A percentile compares a stretch with the other conserved stretches of the same genome.
These are phyloP conservation scores for Leptodermis oblonga DNA, from an alignment of 257 asterid species.

Conservation along the genomic window DNA sequence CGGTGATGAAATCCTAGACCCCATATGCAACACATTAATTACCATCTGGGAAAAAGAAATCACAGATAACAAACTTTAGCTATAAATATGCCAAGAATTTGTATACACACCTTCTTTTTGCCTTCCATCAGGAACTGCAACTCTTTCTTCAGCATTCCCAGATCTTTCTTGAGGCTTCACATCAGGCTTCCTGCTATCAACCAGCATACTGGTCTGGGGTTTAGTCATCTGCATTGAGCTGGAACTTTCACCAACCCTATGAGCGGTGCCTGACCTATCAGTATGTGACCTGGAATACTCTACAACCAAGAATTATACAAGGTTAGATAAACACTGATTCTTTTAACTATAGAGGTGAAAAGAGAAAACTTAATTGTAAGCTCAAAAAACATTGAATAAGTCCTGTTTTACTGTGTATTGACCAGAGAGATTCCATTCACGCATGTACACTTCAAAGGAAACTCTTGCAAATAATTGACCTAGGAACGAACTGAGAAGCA, in stretches of 20 bases:
- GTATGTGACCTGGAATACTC: constrained; percentile 37
- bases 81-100: background rate
- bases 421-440: constrained; percentile 3
- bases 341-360: background rate
- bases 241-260: constrained; percentile 42
- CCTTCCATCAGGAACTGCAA: constrained; percentile 44
- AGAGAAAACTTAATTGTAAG: background rate
- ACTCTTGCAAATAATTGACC: background rate
- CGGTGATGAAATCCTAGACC: background rate
- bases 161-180: constrained; percentile 29
- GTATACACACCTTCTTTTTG: constrained; percentile 59
- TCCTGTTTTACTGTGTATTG: background rate
- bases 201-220: constrained; percentile 31
- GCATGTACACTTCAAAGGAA: background rate
- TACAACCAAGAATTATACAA: constrained; percentile 15
- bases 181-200: constrained; percentile 29
- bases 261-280: constrained; percentile 26
- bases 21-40: background rate
- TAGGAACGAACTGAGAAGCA: background rate
- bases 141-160: constrained; percentile 42
- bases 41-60: background rate
- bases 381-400: too few species aligned
- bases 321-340: background rate
- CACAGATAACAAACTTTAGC: background rate
- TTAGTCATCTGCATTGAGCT: constrained; percentile 23